Evolutionary conservation across 257 asterid genomes (phyloP).

Genomic region (Knoxia roxburghii): DNA sequence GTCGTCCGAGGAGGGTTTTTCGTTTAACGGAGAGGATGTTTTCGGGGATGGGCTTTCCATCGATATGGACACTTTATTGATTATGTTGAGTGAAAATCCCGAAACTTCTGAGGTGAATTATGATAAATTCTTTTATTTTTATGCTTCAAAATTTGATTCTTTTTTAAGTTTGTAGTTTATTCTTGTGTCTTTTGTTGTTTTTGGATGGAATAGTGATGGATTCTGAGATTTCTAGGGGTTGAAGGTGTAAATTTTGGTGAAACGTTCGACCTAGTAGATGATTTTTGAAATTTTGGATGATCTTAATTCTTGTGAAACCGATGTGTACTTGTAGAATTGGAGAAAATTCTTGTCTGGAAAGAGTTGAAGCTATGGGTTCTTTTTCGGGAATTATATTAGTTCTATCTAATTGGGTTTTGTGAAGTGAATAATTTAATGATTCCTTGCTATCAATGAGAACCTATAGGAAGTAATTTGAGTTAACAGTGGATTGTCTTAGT

Average conservation of each 20-base stretch:
- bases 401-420: background rate
- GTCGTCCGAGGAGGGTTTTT: constrained; percentile 25
- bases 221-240: background rate
- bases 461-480: too few species aligned
- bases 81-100: constrained; percentile 28
- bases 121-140: constrained; percentile 4
- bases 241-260: background rate
- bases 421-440: background rate
- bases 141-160: too few species aligned
- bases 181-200: background rate
- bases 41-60: constrained; percentile 28
- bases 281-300: background rate
- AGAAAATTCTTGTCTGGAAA: background rate
- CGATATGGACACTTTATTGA: constrained; percentile 42
- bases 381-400: background rate
- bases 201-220: background rate
- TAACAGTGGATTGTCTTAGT: background rate
- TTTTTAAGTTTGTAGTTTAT: background rate
- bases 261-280: background rate
- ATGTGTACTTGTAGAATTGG: background rate
- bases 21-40: constrained; percentile 19
- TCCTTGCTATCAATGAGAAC: background rate
- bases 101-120: constrained; percentile 25
- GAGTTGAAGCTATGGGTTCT: background rate
- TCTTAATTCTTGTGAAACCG: background rate